These are phyloP conservation scores for Phaeosphaeria sp. DNA, from an alignment of 2,329 filamentous ascomycete genomes.

Conservation along the genomic window DNA sequence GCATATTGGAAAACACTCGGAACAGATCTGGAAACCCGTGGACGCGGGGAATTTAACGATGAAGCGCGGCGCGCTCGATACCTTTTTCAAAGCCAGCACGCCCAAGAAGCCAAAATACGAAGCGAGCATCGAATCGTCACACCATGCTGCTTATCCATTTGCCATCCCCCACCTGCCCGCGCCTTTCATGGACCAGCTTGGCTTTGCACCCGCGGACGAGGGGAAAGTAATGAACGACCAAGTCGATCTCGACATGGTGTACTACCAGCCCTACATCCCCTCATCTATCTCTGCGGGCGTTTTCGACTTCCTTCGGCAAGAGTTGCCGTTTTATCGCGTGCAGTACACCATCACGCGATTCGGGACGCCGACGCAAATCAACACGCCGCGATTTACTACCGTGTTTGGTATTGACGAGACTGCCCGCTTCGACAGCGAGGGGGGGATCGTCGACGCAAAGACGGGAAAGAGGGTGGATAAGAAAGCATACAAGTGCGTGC, in stretches of 20 bases:
- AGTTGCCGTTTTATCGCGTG: constrained; percentile 78
- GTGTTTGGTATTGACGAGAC: constrained; percentile 70
- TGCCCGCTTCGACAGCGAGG: constrained; percentile 58
- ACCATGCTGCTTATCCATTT: constrained; percentile 61
- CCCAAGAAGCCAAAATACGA: constrained; percentile 51
- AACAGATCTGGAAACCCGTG: neutral
- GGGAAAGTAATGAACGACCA: constrained; percentile 68
- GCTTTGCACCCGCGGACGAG: constrained; percentile 58
- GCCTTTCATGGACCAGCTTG: constrained; percentile 51
- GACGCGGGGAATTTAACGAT: constrained; percentile 5
- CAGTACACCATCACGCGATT: constrained; percentile 74
- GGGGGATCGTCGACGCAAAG: constrained; percentile 51
- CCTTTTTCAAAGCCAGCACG: constrained; percentile 66
- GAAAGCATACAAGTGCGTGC: constrained; percentile 65
- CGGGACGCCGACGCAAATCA: constrained; percentile 67
- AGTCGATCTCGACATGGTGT: constrained; percentile 74
- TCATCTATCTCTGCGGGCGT: constrained; percentile 62
- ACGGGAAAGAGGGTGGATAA: constrained; percentile 48
- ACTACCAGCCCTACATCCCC: constrained; percentile 76
- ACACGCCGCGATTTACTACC: constrained; percentile 66
- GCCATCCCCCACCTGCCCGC: constrained; percentile 57
- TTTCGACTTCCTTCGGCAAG: constrained; percentile 73
- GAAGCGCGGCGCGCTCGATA: constrained; percentile 70
- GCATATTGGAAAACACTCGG: neutral
- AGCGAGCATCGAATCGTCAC: constrained; percentile 37